These are phyloP conservation scores for Saccharomyces pastorianus DNA, from an alignment of 1,139 yeast genomes.

Conservation along the genomic window DNA sequence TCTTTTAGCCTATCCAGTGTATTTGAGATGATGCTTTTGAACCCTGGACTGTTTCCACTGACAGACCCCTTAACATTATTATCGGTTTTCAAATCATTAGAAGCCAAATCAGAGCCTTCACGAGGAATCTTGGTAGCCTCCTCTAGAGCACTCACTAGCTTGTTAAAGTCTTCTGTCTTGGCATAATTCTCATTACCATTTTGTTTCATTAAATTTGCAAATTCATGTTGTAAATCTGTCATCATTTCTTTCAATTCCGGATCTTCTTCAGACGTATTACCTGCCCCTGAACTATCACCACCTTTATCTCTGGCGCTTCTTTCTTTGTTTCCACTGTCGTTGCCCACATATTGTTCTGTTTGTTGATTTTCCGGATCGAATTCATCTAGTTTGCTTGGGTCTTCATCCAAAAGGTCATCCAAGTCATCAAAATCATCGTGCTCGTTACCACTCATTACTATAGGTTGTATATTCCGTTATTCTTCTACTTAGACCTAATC, in stretches of 20 bases:
- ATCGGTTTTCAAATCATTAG: constrained; percentile 39
- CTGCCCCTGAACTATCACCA: constrained; percentile 5
- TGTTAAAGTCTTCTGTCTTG: constrained; percentile 42
- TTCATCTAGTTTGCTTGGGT: constrained; percentile 53
- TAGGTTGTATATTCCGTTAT: neutral
- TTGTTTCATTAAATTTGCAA: constrained; percentile 19
- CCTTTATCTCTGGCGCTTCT: constrained; percentile 1
- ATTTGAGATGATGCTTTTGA: constrained; percentile 70
- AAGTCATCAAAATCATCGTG: constrained; percentile 63
- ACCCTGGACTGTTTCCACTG: constrained; percentile 34
- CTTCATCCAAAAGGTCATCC: constrained; percentile 67
- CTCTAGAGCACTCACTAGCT: constrained; percentile 48
- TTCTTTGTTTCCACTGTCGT: neutral
- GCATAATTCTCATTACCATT: constrained; percentile 32
- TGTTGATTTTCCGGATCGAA: constrained; percentile 3
- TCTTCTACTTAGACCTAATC: neutral
- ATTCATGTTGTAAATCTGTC: constrained; percentile 23
- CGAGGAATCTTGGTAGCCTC: constrained; percentile 46
- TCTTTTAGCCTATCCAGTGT: constrained; percentile 73
- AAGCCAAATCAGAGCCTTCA: constrained; percentile 23
- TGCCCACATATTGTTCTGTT: neutral
- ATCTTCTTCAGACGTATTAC: constrained; percentile 8
- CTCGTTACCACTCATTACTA: constrained; percentile 13
- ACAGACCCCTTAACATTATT: constrained; percentile 31
- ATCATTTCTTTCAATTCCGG: constrained; percentile 24